Conservation (phyloP, 106 monocot genomes). For the Amphibolis antarctica region DNA sequence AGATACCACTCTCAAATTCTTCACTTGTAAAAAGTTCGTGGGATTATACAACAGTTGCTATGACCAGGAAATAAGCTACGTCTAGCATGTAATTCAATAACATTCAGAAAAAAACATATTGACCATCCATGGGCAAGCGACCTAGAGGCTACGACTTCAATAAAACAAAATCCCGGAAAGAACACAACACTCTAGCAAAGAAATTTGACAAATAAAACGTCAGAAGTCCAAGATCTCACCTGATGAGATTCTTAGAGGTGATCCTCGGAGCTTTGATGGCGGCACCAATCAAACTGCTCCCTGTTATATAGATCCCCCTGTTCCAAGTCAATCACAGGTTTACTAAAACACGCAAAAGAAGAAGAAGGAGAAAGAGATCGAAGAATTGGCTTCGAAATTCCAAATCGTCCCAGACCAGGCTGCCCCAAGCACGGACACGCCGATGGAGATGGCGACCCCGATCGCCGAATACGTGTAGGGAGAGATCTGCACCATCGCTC, state of each 20-base stretch:
- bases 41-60: no score
- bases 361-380: no score
- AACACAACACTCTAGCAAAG: no score
- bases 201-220: no score
- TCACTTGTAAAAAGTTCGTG: no score
- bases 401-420: constrained; percentile 49
- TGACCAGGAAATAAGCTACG: no score
- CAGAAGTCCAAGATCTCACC: constrained; percentile 13
- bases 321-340: neutral
- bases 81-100: no score
- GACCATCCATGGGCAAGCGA: no score
- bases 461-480: constrained; percentile 61
- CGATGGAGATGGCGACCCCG: constrained; percentile 26
- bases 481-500: constrained; percentile 72
- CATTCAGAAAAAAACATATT: no score
- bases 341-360: neutral
- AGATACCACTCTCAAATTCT: no score
- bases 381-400: neutral
- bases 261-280: constrained; percentile 80
- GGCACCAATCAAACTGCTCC: constrained; percentile 82
- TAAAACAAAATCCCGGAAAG: no score
- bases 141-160: no score
- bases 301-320: constrained; percentile 82
- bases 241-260: constrained; percentile 82
- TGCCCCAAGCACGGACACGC: constrained; percentile 25